Conservation (phyloP, 768 basidiomycete genomes). For the Trametes cinnabarina region DNA sequence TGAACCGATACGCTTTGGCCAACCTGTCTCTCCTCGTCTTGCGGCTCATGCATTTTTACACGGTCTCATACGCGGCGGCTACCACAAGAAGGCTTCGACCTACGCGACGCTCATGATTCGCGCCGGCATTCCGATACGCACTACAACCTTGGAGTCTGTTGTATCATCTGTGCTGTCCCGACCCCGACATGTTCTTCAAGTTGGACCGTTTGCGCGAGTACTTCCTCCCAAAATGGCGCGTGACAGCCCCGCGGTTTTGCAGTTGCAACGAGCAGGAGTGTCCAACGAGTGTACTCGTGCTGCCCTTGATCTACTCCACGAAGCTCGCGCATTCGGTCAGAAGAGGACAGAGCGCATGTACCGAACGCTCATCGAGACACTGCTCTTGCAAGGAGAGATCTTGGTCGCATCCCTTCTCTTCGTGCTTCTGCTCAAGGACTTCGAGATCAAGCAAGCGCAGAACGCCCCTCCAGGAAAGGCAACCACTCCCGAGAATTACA, state of each 20-base stretch:
- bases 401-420: slow-evolving; percentile 73
- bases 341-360: slow-evolving; percentile 61
- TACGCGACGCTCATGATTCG: slow-evolving; percentile 53
- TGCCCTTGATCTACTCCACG: slow-evolving; percentile 51
- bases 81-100: slow-evolving; percentile 45
- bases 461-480: not conserved
- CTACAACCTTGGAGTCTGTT: slow-evolving; percentile 48
- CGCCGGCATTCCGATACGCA: slow-evolving; percentile 49
- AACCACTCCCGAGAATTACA: not conserved
- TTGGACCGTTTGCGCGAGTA: slow-evolving; percentile 21
- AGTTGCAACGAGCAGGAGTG: slow-evolving; percentile 37
- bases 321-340: slow-evolving; percentile 54
- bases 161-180: slow-evolving; percentile 31
- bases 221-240: slow-evolving; percentile 7
- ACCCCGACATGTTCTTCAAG: slow-evolving; percentile 15
- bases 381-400: slow-evolving; percentile 76
- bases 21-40: slow-evolving; percentile 54
- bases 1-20: slow-evolving; percentile 48
- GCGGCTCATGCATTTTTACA: slow-evolving; percentile 66
- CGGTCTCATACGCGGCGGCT: slow-evolving; percentile 53
- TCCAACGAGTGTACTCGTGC: slow-evolving; percentile 43
- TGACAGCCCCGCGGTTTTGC: slow-evolving; percentile 21
- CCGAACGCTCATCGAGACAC: slow-evolving; percentile 56
- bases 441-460: slow-evolving; percentile 38
- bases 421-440: slow-evolving; percentile 61